Percentiles rank a stretch among this genome's conserved stretches.
phyloP scores from a whole-genome alignment of 257 asterid species.

The Solanum rostratum region DNA sequence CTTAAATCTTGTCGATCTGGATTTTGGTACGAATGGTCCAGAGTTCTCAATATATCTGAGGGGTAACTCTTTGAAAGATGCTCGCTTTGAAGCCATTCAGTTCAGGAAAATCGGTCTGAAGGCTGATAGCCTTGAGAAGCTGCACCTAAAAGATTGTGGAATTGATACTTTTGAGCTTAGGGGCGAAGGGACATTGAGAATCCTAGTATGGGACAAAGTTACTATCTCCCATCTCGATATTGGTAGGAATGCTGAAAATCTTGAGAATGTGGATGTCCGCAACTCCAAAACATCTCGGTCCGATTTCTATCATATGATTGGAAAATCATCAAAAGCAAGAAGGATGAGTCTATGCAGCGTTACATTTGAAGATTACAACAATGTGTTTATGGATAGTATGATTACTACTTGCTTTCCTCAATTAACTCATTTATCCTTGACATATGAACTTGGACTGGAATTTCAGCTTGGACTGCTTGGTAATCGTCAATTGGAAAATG shows the following conservation, averaged over 20 bases:
- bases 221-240: not conserved
- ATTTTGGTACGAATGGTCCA: slow-evolving; percentile 55
- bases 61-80: slow-evolving; percentile 54
- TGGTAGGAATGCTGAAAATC: not conserved
- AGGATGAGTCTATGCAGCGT: slow-evolving; percentile 69
- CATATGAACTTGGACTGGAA: slow-evolving; percentile 54
- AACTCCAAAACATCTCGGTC: slow-evolving; percentile 67
- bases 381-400: slow-evolving; percentile 55
- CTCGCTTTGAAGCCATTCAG: slow-evolving; percentile 56
- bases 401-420: slow-evolving; percentile 56
- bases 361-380: slow-evolving; percentile 66
- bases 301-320: slow-evolving; percentile 59
- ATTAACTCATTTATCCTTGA: slow-evolving; percentile 49
- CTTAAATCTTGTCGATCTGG: slow-evolving; percentile 46
- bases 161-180: not conserved
- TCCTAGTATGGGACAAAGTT: not conserved
- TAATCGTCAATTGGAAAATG: slow-evolving; percentile 46
- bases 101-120: slow-evolving; percentile 59
- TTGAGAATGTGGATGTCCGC: slow-evolving; percentile 39
- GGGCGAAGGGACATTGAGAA: not conserved
- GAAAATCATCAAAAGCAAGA: slow-evolving; percentile 47
- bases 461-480: slow-evolving; percentile 54
- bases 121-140: slow-evolving; percentile 9
- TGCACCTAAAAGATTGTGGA: not conserved
- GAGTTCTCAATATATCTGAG: slow-evolving; percentile 51